Conservation (phyloP, 768 basidiomycete species). For the Brasilioporus rufonigricans region DNA sequence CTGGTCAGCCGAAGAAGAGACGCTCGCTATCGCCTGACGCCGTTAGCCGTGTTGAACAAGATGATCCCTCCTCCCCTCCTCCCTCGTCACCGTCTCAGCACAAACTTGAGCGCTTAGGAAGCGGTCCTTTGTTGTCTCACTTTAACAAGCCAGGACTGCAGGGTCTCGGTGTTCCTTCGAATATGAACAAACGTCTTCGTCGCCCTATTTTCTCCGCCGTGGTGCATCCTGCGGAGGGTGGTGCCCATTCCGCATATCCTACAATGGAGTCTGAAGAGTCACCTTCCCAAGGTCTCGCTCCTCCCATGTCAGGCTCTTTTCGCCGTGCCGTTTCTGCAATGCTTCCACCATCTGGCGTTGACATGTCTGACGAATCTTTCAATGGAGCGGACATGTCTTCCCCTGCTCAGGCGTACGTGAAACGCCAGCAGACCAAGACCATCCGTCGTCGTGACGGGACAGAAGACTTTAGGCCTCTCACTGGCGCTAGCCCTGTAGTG, state of each 20-base stretch:
- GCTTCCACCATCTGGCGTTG: constrained; percentile 41
- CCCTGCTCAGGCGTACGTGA: constrained; percentile 78
- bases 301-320: constrained; percentile 42
- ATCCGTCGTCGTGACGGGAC: constrained; percentile 79
- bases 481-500: constrained; percentile 58
- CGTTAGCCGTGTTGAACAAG: constrained; percentile 36
- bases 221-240: constrained; percentile 45
- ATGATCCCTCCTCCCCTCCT: constrained; percentile 47
- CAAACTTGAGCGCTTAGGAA: constrained; percentile 46
- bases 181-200: constrained; percentile 56
- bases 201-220: constrained; percentile 68
- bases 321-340: constrained; percentile 79
- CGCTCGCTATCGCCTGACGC: constrained; percentile 59
- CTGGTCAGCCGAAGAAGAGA: constrained; percentile 49
- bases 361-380: constrained; percentile 54
- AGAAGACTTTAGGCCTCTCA: constrained; percentile 73
- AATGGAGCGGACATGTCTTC: constrained; percentile 68
- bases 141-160: constrained; percentile 51
- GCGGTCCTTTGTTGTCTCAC: constrained; percentile 32
- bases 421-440: constrained; percentile 73
- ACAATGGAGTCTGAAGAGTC: constrained; percentile 31
- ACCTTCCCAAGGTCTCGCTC: constrained; percentile 26
- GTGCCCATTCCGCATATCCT: constrained; percentile 44
- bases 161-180: constrained; percentile 55
- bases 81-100: constrained; percentile 46